Evolutionary conservation across 805 yeast genomes (phyloP), one percentile per base, ranked within the genome.

Genomic region (Candida bentonensis): DNA sequence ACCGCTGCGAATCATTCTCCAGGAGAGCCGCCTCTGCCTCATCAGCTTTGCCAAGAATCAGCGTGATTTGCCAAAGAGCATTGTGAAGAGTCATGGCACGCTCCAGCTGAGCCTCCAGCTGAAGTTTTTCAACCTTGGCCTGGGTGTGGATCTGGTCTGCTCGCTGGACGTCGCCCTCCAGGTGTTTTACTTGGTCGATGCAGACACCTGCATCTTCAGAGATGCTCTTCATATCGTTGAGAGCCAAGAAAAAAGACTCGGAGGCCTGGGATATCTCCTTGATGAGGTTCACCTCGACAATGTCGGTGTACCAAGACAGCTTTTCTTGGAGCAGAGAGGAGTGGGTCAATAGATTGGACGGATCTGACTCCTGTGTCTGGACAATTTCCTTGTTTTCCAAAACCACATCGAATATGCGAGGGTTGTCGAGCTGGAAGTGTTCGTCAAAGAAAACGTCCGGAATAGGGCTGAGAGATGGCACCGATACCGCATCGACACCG

Each of bases 211-310:
- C 74, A 21, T 49, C 46, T 49, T 73, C 74, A 1, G 60, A 56
- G 27, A 88, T 77, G 4, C 66, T 68, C 53, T 78, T 78, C 46
- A 92, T 72, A 49, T 86, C 94, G 44, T 79, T 84, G 44, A 94
- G 65, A 0, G 96, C 88, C 43, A 76, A 76, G 62, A 87, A 87
- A 56, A 92, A 89, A 4, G 88, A 78, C 44, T 78, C 76, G 0
- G 96, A 84, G 0, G 95, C 82, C 50, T 75, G 74, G 2, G 95
- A 81, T 25, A 92, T 86, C 60, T 87, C 95, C 33, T 74, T 70
- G 17, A 88, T 82, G 36, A 89, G 64, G 48, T 82, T 79, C 28
- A 83, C 68, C 61, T 89, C 98, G 1, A 89, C 86, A 0, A 78
- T 70, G 57, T 92, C 97, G 45, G 92, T 67, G 55, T 87, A 86